phyloP scores from a whole-genome alignment of 768 basidiomycete genomes.

The Rhodotorula diobovata region DNA sequence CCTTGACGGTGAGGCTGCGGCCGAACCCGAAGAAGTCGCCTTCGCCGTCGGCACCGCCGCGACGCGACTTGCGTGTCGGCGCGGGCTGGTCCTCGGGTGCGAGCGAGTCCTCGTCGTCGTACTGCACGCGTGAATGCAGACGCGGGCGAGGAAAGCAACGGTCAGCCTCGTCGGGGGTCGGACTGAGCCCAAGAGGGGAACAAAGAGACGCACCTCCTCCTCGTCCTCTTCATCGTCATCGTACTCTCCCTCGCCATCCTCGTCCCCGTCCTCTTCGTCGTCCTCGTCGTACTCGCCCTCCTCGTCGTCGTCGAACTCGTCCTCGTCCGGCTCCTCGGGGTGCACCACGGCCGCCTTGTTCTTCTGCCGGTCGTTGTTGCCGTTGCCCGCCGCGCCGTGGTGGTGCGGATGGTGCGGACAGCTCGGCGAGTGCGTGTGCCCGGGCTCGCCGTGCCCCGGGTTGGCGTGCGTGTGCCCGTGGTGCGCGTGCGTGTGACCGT shows the following conservation, averaged over 20 bases:
- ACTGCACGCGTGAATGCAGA: neutral
- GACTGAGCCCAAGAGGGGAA: too few species aligned
- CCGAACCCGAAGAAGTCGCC: conserved; percentile 56
- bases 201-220: conserved; percentile 19
- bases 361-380: conserved; percentile 35
- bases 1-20: conserved; percentile 70
- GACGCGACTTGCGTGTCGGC: conserved; percentile 20
- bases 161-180: neutral
- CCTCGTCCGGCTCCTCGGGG: conserved; percentile 51
- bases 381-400: conserved; percentile 28
- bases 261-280: conserved; percentile 68
- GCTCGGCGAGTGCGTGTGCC: conserved; percentile 39
- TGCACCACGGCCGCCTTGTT: conserved; percentile 43
- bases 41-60: conserved; percentile 20
- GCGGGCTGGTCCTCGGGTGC: conserved; percentile 15
- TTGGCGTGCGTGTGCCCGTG: conserved; percentile 8
- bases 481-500: conserved; percentile 9
- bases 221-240: conserved; percentile 54
- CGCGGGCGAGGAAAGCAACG: neutral
- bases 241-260: conserved; percentile 61
- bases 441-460: conserved; percentile 34
- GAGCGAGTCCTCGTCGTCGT: conserved; percentile 26
- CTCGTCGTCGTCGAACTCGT: conserved; percentile 52
- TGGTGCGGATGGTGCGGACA: conserved; percentile 43
- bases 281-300: conserved; percentile 60